These are phyloP conservation scores for Lactarius sp. DNA, from an alignment of 768 basidiomycete genomes.

Conservation along the genomic window DNA sequence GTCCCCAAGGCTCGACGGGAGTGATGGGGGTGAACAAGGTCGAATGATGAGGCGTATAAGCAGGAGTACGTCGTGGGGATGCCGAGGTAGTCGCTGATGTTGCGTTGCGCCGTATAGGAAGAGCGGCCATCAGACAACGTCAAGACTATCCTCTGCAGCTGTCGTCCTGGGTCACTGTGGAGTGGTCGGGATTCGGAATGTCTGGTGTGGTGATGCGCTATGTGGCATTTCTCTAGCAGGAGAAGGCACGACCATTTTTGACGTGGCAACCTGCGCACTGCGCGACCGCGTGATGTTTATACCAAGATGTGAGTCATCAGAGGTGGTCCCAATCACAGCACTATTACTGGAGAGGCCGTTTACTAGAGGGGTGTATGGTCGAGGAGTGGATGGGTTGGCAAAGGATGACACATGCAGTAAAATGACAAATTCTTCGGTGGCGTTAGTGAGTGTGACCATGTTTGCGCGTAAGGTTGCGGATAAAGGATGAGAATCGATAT, in stretches of 20 bases:
- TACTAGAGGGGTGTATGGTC: constrained; percentile 53
- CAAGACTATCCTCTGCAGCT: constrained; percentile 23
- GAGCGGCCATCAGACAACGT: constrained; percentile 8
- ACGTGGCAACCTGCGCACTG: constrained; percentile 11
- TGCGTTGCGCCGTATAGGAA: neutral
- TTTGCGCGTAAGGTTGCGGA: constrained; percentile 58
- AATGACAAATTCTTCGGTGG: constrained; percentile 84
- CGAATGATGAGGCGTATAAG: neutral
- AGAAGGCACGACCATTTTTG: neutral
- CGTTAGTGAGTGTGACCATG: constrained; percentile 72
- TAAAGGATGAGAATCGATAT: constrained; percentile 52
- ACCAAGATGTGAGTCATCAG: constrained; percentile 18
- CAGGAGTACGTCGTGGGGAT: neutral
- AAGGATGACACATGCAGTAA: constrained; percentile 82
- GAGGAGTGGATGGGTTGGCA: constrained; percentile 50
- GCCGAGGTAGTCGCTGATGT: neutral
- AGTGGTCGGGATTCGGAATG: constrained; percentile 41
- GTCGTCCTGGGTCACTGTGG: constrained; percentile 27
- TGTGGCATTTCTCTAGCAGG: constrained; percentile 40
- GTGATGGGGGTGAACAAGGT: neutral
- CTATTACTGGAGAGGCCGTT: constrained; percentile 17
- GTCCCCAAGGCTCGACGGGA: neutral
- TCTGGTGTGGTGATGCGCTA: constrained; percentile 50
- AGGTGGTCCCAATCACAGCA: constrained; percentile 5
- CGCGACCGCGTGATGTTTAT: constrained; percentile 18